A percentile compares a stretch with the other conserved stretches of the same genome.
These are phyloP conservation scores for Aspergillus brasiliensis DNA, from an alignment of 2,329 filamentous ascomycete species.

Conservation along the genomic window DNA sequence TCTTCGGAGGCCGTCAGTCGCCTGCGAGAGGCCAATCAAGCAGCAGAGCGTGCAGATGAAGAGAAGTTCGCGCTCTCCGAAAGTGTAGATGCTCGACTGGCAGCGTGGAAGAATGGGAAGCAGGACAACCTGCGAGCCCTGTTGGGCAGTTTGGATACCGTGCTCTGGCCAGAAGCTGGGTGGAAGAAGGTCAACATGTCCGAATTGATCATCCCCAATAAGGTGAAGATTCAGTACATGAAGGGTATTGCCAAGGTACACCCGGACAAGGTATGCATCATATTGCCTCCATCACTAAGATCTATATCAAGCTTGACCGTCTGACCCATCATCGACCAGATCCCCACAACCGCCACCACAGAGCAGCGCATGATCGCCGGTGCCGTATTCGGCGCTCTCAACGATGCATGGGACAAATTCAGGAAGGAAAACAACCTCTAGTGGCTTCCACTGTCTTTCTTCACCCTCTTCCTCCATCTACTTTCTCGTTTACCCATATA, in stretches of 20 bases:
- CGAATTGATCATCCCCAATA: slow-evolving; percentile 87
- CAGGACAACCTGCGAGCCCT: slow-evolving; percentile 88
- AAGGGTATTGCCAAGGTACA: slow-evolving; percentile 98
- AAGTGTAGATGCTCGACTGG: slow-evolving; percentile 76
- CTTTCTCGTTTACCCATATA: neutral
- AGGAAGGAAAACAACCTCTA: slow-evolving; percentile 63
- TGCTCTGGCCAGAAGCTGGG: slow-evolving; percentile 87
- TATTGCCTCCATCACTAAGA: neutral
- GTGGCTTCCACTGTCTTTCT: neutral
- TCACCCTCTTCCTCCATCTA: neutral
- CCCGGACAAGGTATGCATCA: slow-evolving; percentile 84
- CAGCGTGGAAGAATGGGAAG: slow-evolving; percentile 86
- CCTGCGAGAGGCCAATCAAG: slow-evolving; percentile 79
- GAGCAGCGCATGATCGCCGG: slow-evolving; percentile 69
- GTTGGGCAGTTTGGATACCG: slow-evolving; percentile 79
- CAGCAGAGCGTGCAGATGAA: slow-evolving; percentile 82
- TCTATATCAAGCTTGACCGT: too few relatives aligned
- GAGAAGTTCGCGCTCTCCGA: slow-evolving; percentile 91
- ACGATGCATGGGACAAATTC: slow-evolving; percentile 71
- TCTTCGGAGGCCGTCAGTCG: slow-evolving; percentile 77
- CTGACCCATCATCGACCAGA: slow-evolving; percentile 44
- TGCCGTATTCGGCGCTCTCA: slow-evolving; percentile 65
- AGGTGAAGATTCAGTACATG: slow-evolving; percentile 98
- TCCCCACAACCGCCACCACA: slow-evolving; percentile 64
- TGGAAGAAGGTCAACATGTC: slow-evolving; percentile 98